These are phyloP conservation scores for Withania somnifera DNA, from an alignment of 305 asterid genomes.

Conservation along the genomic window DNA sequence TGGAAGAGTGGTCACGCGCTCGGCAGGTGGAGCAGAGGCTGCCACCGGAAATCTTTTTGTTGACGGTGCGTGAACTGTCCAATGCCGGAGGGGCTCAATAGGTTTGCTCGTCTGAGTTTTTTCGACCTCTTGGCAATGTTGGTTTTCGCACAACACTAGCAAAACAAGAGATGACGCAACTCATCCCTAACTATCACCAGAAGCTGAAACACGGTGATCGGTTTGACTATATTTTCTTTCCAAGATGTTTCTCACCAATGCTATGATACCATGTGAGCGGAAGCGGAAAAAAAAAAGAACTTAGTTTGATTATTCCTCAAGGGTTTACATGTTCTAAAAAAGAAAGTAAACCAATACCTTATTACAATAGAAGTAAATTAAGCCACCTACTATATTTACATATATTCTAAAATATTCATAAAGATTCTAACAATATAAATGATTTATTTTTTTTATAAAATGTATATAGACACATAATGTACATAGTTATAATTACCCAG, in stretches of 20 bases:
- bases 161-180: background rate
- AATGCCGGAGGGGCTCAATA: background rate
- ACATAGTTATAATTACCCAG: no score
- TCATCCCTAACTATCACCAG: background rate
- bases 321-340: background rate
- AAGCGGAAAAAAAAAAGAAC: background rate
- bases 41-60: background rate
- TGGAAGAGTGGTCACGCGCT: background rate
- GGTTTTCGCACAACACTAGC: background rate
- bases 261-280: background rate
- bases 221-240: background rate
- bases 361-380: background rate
- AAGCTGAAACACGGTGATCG: background rate
- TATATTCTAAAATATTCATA: background rate
- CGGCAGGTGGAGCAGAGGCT: background rate
- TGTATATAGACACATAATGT: no score
- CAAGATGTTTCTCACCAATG: background rate
- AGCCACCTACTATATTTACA: background rate
- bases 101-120: background rate
- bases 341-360: background rate
- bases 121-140: background rate
- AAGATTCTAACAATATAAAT: background rate
- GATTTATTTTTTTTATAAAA: no score
- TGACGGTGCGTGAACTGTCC: background rate
- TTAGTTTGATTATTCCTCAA: background rate